Conservation (phyloP, 257 asterid genomes). For the Solanum stenotomum region DNA sequence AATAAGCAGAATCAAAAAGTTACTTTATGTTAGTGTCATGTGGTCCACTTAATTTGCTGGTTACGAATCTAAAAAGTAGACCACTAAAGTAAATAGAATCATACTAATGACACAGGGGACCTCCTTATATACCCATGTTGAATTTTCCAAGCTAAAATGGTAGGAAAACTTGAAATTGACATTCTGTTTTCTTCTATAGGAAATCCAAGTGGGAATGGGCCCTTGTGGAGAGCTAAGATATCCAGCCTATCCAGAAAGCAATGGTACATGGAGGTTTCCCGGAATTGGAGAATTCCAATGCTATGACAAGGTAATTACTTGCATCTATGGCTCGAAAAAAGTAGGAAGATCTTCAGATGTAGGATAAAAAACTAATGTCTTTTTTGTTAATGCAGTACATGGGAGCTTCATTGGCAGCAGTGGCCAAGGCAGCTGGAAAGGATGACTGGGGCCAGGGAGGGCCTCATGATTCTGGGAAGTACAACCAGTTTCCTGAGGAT, state of each 20-base stretch:
- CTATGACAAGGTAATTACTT: conserved; percentile 62
- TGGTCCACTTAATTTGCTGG: not conserved
- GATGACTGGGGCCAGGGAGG: conserved; percentile 74
- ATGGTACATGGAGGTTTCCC: conserved; percentile 84
- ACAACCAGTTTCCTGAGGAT: conserved; percentile 77
- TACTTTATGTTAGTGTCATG: not conserved
- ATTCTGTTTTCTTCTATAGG: conserved; percentile 37
- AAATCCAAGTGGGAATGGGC: conserved; percentile 93
- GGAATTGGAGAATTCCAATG: conserved; percentile 93
- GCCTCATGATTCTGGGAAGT: conserved; percentile 80
- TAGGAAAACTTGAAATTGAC: not conserved
- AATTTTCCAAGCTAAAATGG: not conserved
- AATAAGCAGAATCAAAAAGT: not conserved
- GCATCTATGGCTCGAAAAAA: not conserved
- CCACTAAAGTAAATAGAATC: not conserved
- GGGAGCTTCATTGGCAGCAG: conserved; percentile 82
- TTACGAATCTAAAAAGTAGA: conserved; percentile 1
- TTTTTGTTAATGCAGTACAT: conserved; percentile 47
- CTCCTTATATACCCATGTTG: conserved; percentile 1
- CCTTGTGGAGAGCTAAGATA: conserved; percentile 96
- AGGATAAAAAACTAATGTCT: not conserved
- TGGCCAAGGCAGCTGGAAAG: conserved; percentile 56
- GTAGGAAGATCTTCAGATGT: not conserved
- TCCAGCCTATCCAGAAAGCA: conserved; percentile 91
- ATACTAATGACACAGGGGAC: not conserved